These are phyloP conservation scores for Monosporascus cannonballus DNA, from an alignment of 2,329 filamentous ascomycete genomes.

Conservation along the genomic window DNA sequence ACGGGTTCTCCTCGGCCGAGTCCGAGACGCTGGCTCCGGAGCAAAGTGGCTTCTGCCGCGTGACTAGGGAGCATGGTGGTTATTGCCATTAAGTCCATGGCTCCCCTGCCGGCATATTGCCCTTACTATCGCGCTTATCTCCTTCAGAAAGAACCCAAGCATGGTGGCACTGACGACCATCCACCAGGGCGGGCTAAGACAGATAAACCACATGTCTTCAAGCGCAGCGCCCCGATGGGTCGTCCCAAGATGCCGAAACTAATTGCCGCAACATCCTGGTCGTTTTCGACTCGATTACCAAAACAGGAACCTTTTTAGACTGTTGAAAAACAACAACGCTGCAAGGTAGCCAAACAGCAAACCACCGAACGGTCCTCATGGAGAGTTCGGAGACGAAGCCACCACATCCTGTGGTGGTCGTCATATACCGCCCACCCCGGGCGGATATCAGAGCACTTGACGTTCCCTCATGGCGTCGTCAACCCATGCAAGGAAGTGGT, in stretches of 20 bases:
- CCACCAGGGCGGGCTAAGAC: neutral
- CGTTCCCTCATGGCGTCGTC: slow-evolving; percentile 1
- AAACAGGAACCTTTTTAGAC: slow-evolving; percentile 4
- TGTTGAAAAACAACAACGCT: neutral
- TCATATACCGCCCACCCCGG: slow-evolving; percentile 2
- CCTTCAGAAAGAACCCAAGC: slow-evolving; percentile 47
- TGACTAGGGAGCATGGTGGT: slow-evolving; percentile 9
- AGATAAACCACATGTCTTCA: slow-evolving; percentile 2
- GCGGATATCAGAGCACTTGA: slow-evolving; percentile 1
- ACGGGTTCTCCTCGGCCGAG: slow-evolving; percentile 44
- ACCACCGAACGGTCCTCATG: slow-evolving; percentile 1
- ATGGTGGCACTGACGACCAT: slow-evolving; percentile 19
- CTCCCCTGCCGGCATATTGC: slow-evolving; percentile 28
- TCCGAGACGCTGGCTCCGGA: slow-evolving; percentile 52
- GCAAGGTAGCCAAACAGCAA: slow-evolving; percentile 8
- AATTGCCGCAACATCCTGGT: slow-evolving; percentile 13
- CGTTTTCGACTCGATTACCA: slow-evolving; percentile 20
- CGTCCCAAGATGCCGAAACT: slow-evolving; percentile 11
- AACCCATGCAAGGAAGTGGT: slow-evolving; percentile 3
- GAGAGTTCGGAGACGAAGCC: slow-evolving; percentile 2
- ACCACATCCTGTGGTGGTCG: slow-evolving; percentile 3
- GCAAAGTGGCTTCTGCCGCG: slow-evolving; percentile 43
- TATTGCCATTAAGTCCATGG: slow-evolving; percentile 2
- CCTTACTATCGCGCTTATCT: slow-evolving; percentile 54
- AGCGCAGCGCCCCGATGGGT: slow-evolving; percentile 2